Evolutionary conservation across 805 yeast species (phyloP).

Genomic region (Grigorovia jiainica): DNA sequence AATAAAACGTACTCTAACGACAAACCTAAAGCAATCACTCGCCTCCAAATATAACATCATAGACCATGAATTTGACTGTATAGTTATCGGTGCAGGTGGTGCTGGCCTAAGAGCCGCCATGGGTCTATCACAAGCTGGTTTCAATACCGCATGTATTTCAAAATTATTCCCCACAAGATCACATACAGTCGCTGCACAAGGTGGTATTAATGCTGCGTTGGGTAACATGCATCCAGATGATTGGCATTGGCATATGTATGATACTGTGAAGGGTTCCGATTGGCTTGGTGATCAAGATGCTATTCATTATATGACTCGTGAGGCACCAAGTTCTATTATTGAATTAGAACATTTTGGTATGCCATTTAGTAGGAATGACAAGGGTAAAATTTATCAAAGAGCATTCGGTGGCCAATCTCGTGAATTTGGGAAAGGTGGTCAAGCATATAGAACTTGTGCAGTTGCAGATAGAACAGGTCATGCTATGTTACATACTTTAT

Average conservation of each 20-base stretch:
- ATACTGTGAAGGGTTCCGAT: conserved; percentile 97
- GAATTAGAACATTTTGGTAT: conserved; percentile 98
- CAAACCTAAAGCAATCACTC: background rate
- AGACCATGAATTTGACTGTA: conserved; percentile 97
- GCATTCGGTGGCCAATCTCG: conserved; percentile 98
- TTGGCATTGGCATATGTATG: conserved; percentile 99
- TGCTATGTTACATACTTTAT: conserved; percentile 87
- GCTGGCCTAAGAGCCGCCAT: conserved; percentile 98
- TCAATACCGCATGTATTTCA: conserved; percentile 93
- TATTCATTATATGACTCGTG: conserved; percentile 97
- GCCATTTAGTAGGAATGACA: conserved; percentile 94
- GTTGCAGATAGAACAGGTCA: conserved; percentile 99
- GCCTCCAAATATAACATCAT: conserved; percentile 63
- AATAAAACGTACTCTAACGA: background rate
- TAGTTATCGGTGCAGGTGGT: conserved; percentile 98
- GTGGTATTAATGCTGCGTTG: conserved; percentile 97
- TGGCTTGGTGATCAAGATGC: conserved; percentile 99
- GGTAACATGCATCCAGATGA: conserved; percentile 98
- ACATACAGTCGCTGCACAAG: conserved; percentile 98
- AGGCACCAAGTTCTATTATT: conserved; percentile 91
- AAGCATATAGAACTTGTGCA: conserved; percentile 98
- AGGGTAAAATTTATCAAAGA: conserved; percentile 95
- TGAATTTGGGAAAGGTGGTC: conserved; percentile 97
- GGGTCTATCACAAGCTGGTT: conserved; percentile 94
- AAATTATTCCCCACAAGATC: conserved; percentile 97